phyloP scores from a whole-genome alignment of 257 asterid genomes.

The Capsicum pubescens region DNA sequence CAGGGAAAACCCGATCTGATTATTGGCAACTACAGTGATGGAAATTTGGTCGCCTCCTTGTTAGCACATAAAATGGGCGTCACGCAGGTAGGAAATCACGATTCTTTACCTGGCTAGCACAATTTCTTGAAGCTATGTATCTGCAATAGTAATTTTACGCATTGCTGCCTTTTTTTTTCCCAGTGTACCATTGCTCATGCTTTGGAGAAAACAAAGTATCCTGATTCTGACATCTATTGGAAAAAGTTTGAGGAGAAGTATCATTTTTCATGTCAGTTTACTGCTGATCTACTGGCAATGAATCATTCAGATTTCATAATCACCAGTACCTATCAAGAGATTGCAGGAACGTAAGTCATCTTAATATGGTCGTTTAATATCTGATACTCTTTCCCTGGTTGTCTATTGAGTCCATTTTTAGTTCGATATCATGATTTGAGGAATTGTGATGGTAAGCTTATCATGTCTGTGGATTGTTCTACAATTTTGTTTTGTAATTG shows the following conservation, averaged over 20 bases:
- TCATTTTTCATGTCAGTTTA: slow-evolving; percentile 95
- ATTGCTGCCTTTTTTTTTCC: not conserved
- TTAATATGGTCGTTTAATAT: slow-evolving; percentile 9
- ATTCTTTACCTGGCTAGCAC: slow-evolving; percentile 21
- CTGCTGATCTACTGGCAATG: slow-evolving; percentile 97
- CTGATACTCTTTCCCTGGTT: not conserved
- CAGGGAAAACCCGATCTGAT: slow-evolving; percentile 85
- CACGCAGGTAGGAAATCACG: slow-evolving; percentile 66
- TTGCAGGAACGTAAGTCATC: slow-evolving; percentile 92
- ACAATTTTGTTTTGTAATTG: not conserved
- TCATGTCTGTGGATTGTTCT: not conserved
- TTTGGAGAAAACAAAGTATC: slow-evolving; percentile 97
- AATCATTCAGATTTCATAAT: slow-evolving; percentile 90
- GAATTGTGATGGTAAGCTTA: not conserved
- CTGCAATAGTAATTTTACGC: not conserved
- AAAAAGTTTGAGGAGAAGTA: slow-evolving; percentile 83
- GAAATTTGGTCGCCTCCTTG: slow-evolving; percentile 94
- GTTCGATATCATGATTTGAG: not conserved
- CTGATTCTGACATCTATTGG: slow-evolving; percentile 98
- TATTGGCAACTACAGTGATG: slow-evolving; percentile 97
- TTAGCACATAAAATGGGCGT: slow-evolving; percentile 87
- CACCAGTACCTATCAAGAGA: slow-evolving; percentile 98
- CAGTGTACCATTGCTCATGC: slow-evolving; percentile 99
- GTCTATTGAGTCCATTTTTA: not conserved
- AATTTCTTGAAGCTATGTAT: slow-evolving; percentile 9